Percentiles rank a stretch among this genome's conserved stretches.
Evolutionary conservation across 352 stramenopile species (phyloP).

Genomic region (Globisporangium spiculum): DNA sequence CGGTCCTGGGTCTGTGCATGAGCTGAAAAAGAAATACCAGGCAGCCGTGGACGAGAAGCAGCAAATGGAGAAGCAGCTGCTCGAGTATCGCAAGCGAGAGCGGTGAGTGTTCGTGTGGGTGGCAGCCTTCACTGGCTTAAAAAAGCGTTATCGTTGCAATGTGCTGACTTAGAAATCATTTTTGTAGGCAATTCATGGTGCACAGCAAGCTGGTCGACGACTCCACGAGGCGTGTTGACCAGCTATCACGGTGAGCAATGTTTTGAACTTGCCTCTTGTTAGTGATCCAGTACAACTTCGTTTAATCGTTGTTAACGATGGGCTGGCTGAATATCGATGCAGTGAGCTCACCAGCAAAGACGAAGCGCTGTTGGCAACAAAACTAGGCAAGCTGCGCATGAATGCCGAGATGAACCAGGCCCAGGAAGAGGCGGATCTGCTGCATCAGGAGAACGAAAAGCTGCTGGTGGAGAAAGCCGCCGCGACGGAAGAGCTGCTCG

Average conservation of each 20-base stretch:
- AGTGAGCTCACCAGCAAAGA: conserved; percentile 60
- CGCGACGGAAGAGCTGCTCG: conserved; percentile 58
- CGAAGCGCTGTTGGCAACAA: conserved; percentile 45
- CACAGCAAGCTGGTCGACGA: conserved; percentile 62
- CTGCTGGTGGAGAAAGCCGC: conserved; percentile 61
- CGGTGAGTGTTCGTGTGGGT: conserved; percentile 23
- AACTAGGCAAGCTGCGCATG: conserved; percentile 47
- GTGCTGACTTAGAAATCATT: background rate
- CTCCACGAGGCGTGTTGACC: conserved; percentile 60
- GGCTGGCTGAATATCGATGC: background rate
- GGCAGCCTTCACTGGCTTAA: background rate
- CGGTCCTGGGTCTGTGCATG: conserved; percentile 21
- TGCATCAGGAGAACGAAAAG: conserved; percentile 64
- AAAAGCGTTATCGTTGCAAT: background rate
- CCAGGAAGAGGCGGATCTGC: conserved; percentile 47
- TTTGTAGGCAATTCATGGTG: conserved; percentile 52
- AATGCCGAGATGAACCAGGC: conserved; percentile 55
- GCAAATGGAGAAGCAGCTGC: conserved; percentile 52
- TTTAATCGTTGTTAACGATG: background rate
- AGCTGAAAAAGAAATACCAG: conserved; percentile 72
- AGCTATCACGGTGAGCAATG: conserved; percentile 47
- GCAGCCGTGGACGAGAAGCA: conserved; percentile 56
- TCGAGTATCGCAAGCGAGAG: conserved; percentile 55
- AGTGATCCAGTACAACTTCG: background rate
- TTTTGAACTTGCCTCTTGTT: background rate